Evolutionary conservation across 495 filamentous ascomycete species (phyloP).

Genomic region (Letharia columbiana): DNA sequence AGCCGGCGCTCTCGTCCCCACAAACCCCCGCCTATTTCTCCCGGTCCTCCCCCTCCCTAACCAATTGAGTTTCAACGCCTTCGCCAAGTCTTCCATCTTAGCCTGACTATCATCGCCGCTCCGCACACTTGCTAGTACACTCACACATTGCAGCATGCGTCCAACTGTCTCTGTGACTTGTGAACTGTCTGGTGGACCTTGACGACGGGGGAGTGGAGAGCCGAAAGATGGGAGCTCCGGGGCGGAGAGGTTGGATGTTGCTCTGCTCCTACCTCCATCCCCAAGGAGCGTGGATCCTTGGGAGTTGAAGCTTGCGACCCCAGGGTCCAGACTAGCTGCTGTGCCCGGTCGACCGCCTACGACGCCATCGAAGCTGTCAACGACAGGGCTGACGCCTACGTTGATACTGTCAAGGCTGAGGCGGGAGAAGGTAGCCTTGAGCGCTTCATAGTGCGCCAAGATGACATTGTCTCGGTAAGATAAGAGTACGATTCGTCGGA

Average conservation of each 20-base stretch:
- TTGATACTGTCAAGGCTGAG: constrained; percentile 77
- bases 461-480: constrained; percentile 84
- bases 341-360: constrained; percentile 54
- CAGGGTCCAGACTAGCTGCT: constrained; percentile 62
- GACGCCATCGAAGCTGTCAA: constrained; percentile 41
- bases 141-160: constrained; percentile 93
- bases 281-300: constrained; percentile 61
- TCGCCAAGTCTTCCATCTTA: constrained; percentile 73
- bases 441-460: constrained; percentile 70
- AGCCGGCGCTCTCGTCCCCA: constrained; percentile 53
- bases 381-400: constrained; percentile 43
- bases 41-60: constrained; percentile 83
- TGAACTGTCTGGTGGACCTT: constrained; percentile 51
- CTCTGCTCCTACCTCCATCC: constrained; percentile 52
- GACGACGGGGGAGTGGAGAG: constrained; percentile 39
- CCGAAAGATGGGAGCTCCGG: constrained; percentile 47
- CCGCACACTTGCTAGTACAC: constrained; percentile 72
- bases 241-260: constrained; percentile 77
- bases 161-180: constrained; percentile 90
- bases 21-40: constrained; percentile 79
- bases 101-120: constrained; percentile 63
- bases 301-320: constrained; percentile 62
- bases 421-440: constrained; percentile 85
- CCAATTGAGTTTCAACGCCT: constrained; percentile 92
- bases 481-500: constrained; percentile 80